Evolutionary conservation across 116 monocot genomes (phyloP).

Genomic region (Thalassia testudinum): DNA sequence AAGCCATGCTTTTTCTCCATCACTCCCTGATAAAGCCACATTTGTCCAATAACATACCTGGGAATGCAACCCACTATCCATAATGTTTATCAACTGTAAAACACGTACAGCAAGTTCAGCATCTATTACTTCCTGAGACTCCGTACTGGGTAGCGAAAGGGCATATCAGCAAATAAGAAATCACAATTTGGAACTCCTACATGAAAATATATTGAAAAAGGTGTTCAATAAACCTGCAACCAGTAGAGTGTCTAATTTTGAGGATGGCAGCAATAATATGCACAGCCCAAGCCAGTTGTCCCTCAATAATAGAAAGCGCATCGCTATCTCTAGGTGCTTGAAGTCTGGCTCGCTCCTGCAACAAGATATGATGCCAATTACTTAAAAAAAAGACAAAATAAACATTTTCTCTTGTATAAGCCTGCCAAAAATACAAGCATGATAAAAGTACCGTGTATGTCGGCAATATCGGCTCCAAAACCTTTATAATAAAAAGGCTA

Average conservation of each 20-base stretch:
- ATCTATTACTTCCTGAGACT: conserved; percentile 90
- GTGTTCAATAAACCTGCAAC: conserved; percentile 36
- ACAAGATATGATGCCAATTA: background rate
- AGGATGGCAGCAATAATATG: conserved; percentile 96
- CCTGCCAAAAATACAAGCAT: background rate
- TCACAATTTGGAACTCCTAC: background rate
- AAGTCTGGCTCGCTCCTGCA: conserved; percentile 62
- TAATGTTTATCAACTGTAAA: conserved; percentile 81
- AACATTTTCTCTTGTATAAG: background rate
- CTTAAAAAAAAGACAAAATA: background rate
- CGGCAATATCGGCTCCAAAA: conserved; percentile 90
- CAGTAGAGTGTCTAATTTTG: conserved; percentile 62
- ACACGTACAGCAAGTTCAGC: conserved; percentile 98
- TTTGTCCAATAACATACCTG: conserved; percentile 45
- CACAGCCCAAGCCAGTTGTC: conserved; percentile 81
- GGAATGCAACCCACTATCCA: conserved; percentile 71
- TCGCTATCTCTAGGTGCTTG: conserved; percentile 33
- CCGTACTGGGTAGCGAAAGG: conserved; percentile 24
- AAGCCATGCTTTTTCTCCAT: too few species aligned
- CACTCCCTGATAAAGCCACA: too few species aligned
- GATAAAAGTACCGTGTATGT: conserved; percentile 55
- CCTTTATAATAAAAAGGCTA: conserved; percentile 79
- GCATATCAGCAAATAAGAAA: background rate
- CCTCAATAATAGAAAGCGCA: conserved; percentile 73
- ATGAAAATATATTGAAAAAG: background rate